These are phyloP conservation scores for Lasiodiplodia hormozganensis DNA, from an alignment of 2,329 filamentous ascomycete species.

Conservation along the genomic window DNA sequence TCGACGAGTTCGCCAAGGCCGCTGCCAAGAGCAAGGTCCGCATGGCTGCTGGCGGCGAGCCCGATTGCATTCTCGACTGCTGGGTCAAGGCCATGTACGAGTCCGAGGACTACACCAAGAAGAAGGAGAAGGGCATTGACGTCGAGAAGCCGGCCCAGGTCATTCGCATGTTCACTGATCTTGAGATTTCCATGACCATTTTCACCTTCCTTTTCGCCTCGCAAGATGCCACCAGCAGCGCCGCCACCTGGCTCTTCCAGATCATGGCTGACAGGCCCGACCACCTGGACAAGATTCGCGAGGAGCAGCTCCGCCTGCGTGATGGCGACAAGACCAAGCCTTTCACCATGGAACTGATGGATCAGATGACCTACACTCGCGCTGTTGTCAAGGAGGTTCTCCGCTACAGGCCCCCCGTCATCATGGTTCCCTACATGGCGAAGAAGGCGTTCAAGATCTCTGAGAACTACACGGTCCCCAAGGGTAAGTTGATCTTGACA, in stretches of 20 bases:
- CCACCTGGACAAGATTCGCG: constrained; percentile 84
- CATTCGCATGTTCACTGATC: constrained; percentile 86
- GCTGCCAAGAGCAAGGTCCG: constrained; percentile 91
- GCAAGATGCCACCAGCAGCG: constrained; percentile 94
- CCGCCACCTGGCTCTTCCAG: constrained; percentile 95
- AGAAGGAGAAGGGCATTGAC: constrained; percentile 73
- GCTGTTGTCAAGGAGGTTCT: constrained; percentile 75
- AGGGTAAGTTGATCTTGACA: constrained; percentile 61
- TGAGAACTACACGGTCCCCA: constrained; percentile 86
- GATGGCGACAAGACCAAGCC: constrained; percentile 74
- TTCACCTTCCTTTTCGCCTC: constrained; percentile 98
- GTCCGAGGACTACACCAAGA: constrained; percentile 81
- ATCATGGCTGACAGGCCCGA: constrained; percentile 93
- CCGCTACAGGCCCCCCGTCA: constrained; percentile 91
- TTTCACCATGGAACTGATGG: constrained; percentile 83
- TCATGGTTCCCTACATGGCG: constrained; percentile 94
- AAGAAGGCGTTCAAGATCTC: constrained; percentile 97
- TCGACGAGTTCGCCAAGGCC: constrained; percentile 88
- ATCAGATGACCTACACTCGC: constrained; percentile 87
- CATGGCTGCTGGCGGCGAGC: constrained; percentile 85
- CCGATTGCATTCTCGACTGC: constrained; percentile 92
- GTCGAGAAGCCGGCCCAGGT: constrained; percentile 82
- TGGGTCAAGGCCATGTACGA: constrained; percentile 92
- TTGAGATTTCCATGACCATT: constrained; percentile 89
- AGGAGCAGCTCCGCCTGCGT: constrained; percentile 82